These are phyloP conservation scores for Plantago elongata DNA, from an alignment of 257 asterid genomes.

Conservation along the genomic window DNA sequence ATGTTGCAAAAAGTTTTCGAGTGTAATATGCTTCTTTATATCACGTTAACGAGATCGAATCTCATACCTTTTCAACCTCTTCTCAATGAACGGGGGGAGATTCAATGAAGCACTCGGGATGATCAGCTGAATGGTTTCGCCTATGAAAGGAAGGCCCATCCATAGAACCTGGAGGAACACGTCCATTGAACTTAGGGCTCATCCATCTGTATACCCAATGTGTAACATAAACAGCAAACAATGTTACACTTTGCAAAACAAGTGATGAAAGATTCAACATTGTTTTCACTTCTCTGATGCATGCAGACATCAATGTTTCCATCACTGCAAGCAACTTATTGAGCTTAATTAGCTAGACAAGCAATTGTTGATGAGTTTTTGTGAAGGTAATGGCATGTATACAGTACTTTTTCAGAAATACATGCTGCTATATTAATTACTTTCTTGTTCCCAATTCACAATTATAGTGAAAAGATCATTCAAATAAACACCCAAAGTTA, in stretches of 20 bases:
- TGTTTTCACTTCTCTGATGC: background rate
- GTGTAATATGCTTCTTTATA: too few relatives aligned
- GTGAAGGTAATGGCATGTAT: too few relatives aligned
- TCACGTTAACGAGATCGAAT: too few relatives aligned
- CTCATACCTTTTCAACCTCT: slow-evolving; percentile 42
- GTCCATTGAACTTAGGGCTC: slow-evolving; percentile 63
- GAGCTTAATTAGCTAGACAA: background rate
- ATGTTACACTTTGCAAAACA: slow-evolving; percentile 21
- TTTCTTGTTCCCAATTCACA: too few relatives aligned
- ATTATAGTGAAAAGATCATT: too few relatives aligned
- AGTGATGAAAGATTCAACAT: slow-evolving; percentile 23
- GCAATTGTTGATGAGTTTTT: background rate
- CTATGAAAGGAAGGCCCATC: slow-evolving; percentile 74
- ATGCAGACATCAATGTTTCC: slow-evolving; percentile 23
- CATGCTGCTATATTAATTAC: too few relatives aligned
- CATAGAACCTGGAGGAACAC: slow-evolving; percentile 78
- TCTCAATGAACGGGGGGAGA: slow-evolving; percentile 66
- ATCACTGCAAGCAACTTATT: slow-evolving; percentile 9
- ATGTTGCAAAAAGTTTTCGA: too few relatives aligned
- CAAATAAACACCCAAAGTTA: too few relatives aligned
- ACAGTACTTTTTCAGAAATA: too few relatives aligned
- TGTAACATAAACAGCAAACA: slow-evolving; percentile 29
- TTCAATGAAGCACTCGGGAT: slow-evolving; percentile 60
- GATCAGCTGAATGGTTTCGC: slow-evolving; percentile 60
- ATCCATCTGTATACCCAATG: slow-evolving; percentile 62